Conservation (phyloP, 352 stramenopile species). For the Globisporangium cystogenes region DNA sequence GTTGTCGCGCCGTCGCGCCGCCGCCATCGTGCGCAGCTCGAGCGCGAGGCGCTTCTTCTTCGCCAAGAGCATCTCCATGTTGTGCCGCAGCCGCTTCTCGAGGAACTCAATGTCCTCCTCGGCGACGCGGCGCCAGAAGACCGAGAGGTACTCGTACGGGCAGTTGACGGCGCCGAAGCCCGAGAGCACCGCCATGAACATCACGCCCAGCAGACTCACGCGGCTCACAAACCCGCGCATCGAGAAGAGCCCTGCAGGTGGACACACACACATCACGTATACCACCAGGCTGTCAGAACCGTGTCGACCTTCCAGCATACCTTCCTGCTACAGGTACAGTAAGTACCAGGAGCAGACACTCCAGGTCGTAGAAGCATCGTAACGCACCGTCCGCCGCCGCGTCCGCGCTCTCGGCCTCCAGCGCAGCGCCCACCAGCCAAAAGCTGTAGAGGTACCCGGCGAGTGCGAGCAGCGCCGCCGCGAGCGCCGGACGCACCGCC, state of each 20-base stretch:
- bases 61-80: constrained; percentile 72
- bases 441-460: constrained; percentile 69
- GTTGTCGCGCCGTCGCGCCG: constrained; percentile 18
- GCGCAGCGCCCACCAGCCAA: constrained; percentile 54
- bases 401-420: constrained; percentile 36
- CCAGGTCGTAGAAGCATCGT: too few relatives aligned
- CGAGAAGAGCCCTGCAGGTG: constrained; percentile 68
- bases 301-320: too few relatives aligned
- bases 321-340: too few relatives aligned
- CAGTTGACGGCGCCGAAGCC: constrained; percentile 82
- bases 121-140: constrained; percentile 72
- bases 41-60: constrained; percentile 76
- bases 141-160: constrained; percentile 81
- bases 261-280: too few relatives aligned
- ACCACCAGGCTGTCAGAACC: too few relatives aligned
- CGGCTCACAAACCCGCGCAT: constrained; percentile 80
- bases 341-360: too few relatives aligned
- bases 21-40: constrained; percentile 36
- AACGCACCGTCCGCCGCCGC: constrained; percentile 22
- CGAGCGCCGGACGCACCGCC: constrained; percentile 14
- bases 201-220: constrained; percentile 71
- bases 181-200: constrained; percentile 80
- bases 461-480: constrained; percentile 22
- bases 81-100: constrained; percentile 74
- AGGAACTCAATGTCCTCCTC: constrained; percentile 82